Evolutionary conservation across 176 grass and related monocot genomes (phyloP).

Genomic region (Oryza australiensis): DNA sequence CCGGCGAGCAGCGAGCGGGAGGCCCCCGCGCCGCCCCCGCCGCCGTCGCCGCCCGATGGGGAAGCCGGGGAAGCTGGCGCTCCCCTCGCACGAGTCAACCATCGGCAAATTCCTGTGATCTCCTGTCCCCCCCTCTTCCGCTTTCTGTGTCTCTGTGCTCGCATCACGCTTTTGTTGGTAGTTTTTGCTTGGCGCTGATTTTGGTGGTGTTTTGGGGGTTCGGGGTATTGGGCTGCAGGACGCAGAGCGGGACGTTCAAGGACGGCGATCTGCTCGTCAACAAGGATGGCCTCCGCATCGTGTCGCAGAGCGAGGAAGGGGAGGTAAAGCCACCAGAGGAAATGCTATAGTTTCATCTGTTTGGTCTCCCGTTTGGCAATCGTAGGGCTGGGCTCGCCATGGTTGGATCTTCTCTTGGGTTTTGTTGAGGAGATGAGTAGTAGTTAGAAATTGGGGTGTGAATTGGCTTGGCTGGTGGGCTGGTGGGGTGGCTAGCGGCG

Average conservation of each 20-base stretch:
- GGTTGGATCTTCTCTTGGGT: not conserved
- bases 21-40: not conserved
- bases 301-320: slow-evolving; percentile 70
- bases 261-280: slow-evolving; percentile 96
- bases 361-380: not conserved
- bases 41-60: slow-evolving; percentile 28
- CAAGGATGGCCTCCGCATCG: slow-evolving; percentile 94
- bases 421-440: not conserved
- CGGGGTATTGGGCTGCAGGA: slow-evolving; percentile 41
- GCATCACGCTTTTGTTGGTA: not conserved
- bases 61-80: slow-evolving; percentile 47
- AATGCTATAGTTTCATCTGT: not conserved
- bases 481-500: no score
- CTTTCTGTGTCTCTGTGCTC: not conserved
- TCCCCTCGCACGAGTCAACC: slow-evolving; percentile 65
- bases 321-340: slow-evolving; percentile 49
- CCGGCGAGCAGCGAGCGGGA: not conserved
- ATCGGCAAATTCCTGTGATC: slow-evolving; percentile 86
- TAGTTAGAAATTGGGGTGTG: not conserved
- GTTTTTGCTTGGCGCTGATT: slow-evolving; percentile 26
- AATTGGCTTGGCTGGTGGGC: not conserved
- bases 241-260: slow-evolving; percentile 95
- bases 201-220: not conserved
- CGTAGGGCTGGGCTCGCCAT: not conserved
- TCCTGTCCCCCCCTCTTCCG: not conserved